phyloP scores from a whole-genome alignment of 176 grass and related monocot genomes.

The Oryza punctata region DNA sequence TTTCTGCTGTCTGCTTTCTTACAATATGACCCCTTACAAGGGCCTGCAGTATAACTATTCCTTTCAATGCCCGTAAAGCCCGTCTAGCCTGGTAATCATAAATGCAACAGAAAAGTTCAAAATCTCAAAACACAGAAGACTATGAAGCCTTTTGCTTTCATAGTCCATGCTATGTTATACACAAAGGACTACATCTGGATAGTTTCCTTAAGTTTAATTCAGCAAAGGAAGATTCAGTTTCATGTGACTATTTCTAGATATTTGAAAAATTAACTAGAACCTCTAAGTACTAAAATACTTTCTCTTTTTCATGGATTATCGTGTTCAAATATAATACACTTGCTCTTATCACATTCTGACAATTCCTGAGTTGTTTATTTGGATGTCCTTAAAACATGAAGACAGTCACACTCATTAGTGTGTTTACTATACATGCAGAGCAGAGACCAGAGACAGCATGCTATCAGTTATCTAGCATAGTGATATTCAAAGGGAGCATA shows the following conservation, averaged over 20 bases:
- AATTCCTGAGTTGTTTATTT: conserved; percentile 13
- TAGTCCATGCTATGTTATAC: neutral
- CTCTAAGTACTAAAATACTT: conserved; percentile 15
- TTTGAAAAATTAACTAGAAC: conserved; percentile 33
- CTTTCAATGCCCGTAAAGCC: conserved; percentile 92
- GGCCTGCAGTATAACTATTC: conserved; percentile 87
- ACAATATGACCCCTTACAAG: conserved; percentile 87
- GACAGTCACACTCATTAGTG: neutral
- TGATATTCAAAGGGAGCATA: conserved; percentile 42
- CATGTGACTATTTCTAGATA: conserved; percentile 2
- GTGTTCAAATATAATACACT: neutral
- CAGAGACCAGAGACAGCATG: neutral
- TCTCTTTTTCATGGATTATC: conserved; percentile 23
- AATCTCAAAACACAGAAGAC: conserved; percentile 8
- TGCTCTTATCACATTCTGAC: neutral
- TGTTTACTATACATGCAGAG: neutral
- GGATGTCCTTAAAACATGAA: conserved; percentile 8
- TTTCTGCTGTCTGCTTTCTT: conserved; percentile 91
- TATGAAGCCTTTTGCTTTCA: conserved; percentile 2
- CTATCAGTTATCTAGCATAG: conserved; percentile 6
- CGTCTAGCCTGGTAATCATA: conserved; percentile 70
- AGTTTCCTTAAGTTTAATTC: conserved; percentile 24
- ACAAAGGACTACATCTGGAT: conserved; percentile 23
- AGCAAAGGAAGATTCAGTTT: conserved; percentile 22
- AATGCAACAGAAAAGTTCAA: conserved; percentile 26